Base-by-base conservation (phyloP, 1,284 basidiomycete genomes). In the Rugosomyces carneus region DNA sequence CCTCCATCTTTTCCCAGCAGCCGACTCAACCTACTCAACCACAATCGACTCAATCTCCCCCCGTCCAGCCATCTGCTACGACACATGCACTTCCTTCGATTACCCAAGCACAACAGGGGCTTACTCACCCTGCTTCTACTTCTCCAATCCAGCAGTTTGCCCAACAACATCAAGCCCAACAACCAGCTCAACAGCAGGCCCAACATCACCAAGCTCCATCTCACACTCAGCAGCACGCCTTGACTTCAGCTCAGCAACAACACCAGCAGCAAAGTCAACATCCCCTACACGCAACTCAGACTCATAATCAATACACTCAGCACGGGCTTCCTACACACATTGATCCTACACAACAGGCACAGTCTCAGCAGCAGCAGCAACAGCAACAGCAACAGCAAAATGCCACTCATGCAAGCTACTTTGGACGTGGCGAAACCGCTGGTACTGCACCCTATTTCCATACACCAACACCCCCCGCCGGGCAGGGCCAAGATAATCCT, bases 381-480 rank as follows among this genome's bases (percentile, higher is more conserved):
- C n/a, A n/a, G n/a, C n/a, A n/a, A n/a, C n/a, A n/a, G n/a, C n/a
- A n/a, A n/a, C n/a, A n/a, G n/a, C n/a, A n/a, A n/a, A 66, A 57
- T n/a, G 57, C 65, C 19, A 54, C 58, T 5, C 69, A 70, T 49
- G 66, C 67, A 34, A 72, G 53, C 52, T 87, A 85, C 57, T 85
- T 84, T 70, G 73, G 84, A 43, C 81, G 81, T 57, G 72, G 72
- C 5, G 80, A 85, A 26, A 61, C 68, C n/a, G 54, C 61, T n/a
- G 53, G 61, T 16, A 47, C 66, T 6, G 58, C 70, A 6, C 80
- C 81, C 3, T 88, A 86, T 61, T 87, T 84, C 71, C 81, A 88
- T 57, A 71, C 81, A 0, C 76, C 82, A 5, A 87, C 84, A 2
- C 84, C 84, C 20, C 84, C 84, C 45, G 78, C 76, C 7, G 70